Evolutionary conservation across 139 green algal species (phyloP), one percentile per base, ranked within the genome.

Genomic region (Chlamydomonas applanata): DNA sequence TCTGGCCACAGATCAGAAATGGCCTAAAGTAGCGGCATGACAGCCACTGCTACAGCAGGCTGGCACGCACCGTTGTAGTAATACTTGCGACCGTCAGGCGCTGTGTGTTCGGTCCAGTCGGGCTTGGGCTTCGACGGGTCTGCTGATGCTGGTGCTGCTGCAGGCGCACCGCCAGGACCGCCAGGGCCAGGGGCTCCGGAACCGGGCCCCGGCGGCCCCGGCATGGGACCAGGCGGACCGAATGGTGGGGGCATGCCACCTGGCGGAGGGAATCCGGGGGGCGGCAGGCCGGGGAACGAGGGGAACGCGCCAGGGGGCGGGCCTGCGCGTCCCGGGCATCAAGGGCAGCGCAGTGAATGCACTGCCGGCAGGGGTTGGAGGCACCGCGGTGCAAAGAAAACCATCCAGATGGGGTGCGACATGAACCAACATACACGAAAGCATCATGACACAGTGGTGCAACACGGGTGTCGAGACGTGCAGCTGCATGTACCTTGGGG

Each of bases 51-150:
- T 19, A 19, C 11, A 11, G 40, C 40, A 49, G 40, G 40, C 7
- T 11, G 40, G 7, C 11, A 7, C 40, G 40, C 40, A 49, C 40
- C 71, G 85, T 98, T 98, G 87, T 91, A 97, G 78, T 93, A 99
- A 74, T 98, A 98, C 79, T 89, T 96, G 49, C 94, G 86, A 0
- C 94, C 94, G 60, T 94, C 90, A 0, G 93, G 93, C 9, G 91
- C 89, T 0, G 72, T 92, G 77, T 98, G 94, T 79, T 97, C 94
- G 0, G 86, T 93, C 94, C 94, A 98, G 1, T 92, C 90, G 16
- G 72, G 73, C 68, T 87, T 85, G 57, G 75, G 33, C 35, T 62
- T 46, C 27, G 24, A 33, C 17, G 63, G 33, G 3, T 46, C 45
- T 5, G 0, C 44, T 19, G 36, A 5, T 72, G 67, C 57, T 66